Evolutionary conservation across 2,329 filamentous ascomycete species (phyloP), one percentile per base, ranked within the genome.

Genomic region (Zopfia rhizophila): DNA sequence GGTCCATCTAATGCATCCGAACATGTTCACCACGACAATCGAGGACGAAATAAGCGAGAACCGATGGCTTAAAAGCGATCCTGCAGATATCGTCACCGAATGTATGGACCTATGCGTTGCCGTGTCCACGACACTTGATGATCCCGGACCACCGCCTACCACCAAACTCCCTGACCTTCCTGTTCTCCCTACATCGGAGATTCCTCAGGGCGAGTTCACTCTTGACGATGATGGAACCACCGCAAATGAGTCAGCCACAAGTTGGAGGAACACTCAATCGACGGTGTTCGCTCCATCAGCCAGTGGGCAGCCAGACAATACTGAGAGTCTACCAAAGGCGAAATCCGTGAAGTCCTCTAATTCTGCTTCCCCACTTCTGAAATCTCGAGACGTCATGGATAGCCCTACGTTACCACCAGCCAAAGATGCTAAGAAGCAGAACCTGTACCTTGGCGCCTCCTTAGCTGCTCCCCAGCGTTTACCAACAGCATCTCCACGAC

Each of bases 1-100:
- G 53, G 82, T 83, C 24, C 90, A 94, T 70, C 72, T 90, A 5
- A 73, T 94, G 12, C 90, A 94, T 65, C 87, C 89, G n/a, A 92
- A 92, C 68, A 93, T 94, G 69, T 92, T 90, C 65, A 87, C 81
- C 25, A 79, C 89, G 31, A 93, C 89, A 0, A 81, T 90, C 35
- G 90, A 94, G 52, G 88, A 90, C 2, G 90, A 94, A 67, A 83
- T 91, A 64, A 86, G 80, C 1, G 89, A 94, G 60, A 86, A 87
- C 29, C 84, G 89, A 38, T 94, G 88, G 87, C 82, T 90, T 60
- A 90, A 89, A 58, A 88, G 86, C 57, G 89, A 92, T 55, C 85
- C 89, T 6, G 84, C 89, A 1, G 90, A 93, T 66, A 85, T 94
- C 2, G 87, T 92, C 1, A 87, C 88, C 2, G 86, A 90, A 55